Percentiles rank a stretch among this genome's conserved stretches.
Evolutionary conservation across 2,329 filamentous ascomycete genomes (phyloP).

Genomic region (Colletotrichum sojae): DNA sequence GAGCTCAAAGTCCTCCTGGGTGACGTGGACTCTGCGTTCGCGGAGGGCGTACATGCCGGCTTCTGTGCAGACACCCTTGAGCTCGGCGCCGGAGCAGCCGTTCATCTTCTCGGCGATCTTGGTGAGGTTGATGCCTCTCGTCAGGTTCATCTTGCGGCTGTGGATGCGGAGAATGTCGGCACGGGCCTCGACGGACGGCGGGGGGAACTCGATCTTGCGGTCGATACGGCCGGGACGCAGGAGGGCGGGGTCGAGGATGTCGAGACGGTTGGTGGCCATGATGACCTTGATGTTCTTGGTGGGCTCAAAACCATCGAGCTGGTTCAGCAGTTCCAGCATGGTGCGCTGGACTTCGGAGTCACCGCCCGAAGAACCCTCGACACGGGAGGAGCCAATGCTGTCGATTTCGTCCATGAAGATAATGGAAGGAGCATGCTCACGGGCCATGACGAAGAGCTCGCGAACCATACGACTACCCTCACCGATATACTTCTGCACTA

Average conservation of each 20-base stretch:
- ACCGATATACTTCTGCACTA: constrained; percentile 99
- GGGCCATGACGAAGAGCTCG: constrained; percentile 98
- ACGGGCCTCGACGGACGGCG: constrained; percentile 94
- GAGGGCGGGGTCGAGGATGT: constrained; percentile 95
- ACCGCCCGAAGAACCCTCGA: constrained; percentile 94
- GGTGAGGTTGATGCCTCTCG: constrained; percentile 94
- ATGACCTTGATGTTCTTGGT: constrained; percentile 99
- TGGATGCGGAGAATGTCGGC: constrained; percentile 98
- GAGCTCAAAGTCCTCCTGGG: constrained; percentile 98
- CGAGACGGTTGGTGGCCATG: constrained; percentile 98
- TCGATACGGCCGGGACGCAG: constrained; percentile 97
- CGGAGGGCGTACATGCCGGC: constrained; percentile 98
- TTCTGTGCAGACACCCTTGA: constrained; percentile 99
- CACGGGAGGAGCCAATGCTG: constrained; percentile 96
- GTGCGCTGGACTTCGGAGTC: constrained; percentile 99
- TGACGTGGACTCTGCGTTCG: constrained; percentile 96
- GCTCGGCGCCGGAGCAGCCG: constrained; percentile 94
- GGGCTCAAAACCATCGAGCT: constrained; percentile 98
- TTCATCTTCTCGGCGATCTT: constrained; percentile 99
- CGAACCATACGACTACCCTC: constrained; percentile 98
- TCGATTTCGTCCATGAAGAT: constrained; percentile 99
- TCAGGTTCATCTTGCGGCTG: constrained; percentile 98
- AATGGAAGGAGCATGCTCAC: constrained; percentile 97
- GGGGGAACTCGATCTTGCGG: constrained; percentile 98
- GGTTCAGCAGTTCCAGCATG: constrained; percentile 98